Evolutionary conservation across 2,329 filamentous ascomycete genomes (phyloP).

Genomic region (Venturiaceae sp.): DNA sequence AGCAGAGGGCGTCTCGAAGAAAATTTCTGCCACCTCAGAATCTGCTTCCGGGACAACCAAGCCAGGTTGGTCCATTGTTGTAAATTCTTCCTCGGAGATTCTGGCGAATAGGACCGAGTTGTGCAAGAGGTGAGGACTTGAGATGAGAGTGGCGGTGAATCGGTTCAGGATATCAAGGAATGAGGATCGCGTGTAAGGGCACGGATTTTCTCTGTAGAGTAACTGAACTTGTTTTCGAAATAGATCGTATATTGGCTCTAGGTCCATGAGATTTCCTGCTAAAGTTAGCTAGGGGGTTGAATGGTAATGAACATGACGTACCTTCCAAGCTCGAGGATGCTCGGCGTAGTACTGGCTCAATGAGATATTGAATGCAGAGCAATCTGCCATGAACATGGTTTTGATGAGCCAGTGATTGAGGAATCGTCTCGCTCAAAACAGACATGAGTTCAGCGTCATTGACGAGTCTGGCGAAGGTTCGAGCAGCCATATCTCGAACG

Average conservation of each 20-base stretch:
- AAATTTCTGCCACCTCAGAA: not conserved
- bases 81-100: not conserved
- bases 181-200: not conserved
- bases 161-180: conserved; percentile 5
- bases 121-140: not conserved
- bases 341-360: not conserved
- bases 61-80: not conserved
- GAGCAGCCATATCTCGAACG: conserved; percentile 69
- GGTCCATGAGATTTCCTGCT: not conserved
- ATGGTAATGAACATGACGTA: not conserved
- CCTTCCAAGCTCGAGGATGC: not conserved
- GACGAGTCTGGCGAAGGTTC: conserved; percentile 45
- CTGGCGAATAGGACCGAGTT: not conserved
- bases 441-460: not conserved
- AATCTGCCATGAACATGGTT: conserved; percentile 7
- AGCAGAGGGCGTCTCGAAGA: not conserved
- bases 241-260: not conserved
- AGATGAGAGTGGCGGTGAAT: not conserved
- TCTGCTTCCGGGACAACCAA: not conserved
- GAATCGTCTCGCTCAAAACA: not conserved
- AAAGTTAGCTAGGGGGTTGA: not conserved
- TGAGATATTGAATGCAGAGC: conserved; percentile 3
- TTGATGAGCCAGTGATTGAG: not conserved
- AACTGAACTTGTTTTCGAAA: not conserved
- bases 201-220: not conserved